Evolutionary conservation across 1,139 yeast genomes (phyloP).

Genomic region (Magnusiomyces fungicola): DNA sequence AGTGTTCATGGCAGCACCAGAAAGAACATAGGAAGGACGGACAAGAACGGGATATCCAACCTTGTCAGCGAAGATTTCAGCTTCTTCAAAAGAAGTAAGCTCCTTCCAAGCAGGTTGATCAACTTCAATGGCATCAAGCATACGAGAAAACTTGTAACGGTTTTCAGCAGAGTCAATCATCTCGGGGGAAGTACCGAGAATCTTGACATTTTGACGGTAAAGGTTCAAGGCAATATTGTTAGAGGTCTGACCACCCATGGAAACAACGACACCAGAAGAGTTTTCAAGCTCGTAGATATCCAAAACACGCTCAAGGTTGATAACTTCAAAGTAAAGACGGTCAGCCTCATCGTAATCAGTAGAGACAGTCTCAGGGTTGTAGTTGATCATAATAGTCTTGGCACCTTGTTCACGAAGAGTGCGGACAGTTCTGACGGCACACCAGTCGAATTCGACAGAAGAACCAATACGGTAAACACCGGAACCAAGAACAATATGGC

Average conservation of each 20-base stretch:
- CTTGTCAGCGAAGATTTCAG: constrained; percentile 72
- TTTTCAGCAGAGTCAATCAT: constrained; percentile 97
- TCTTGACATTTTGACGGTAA: constrained; percentile 67
- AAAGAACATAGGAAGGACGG: constrained; percentile 93
- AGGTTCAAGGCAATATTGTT: constrained; percentile 88
- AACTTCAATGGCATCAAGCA: constrained; percentile 81
- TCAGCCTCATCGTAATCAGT: constrained; percentile 98
- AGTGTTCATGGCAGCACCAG: constrained; percentile 99
- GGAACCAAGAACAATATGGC: constrained; percentile 92
- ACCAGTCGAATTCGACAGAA: constrained; percentile 98
- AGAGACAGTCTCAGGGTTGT: constrained; percentile 97
- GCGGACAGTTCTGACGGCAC: constrained; percentile 96
- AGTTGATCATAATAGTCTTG: constrained; percentile 92
- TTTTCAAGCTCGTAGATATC: constrained; percentile 92
- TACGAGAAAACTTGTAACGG: constrained; percentile 94
- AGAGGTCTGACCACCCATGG: constrained; percentile 97
- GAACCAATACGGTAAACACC: constrained; percentile 99
- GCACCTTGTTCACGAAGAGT: constrained; percentile 82
- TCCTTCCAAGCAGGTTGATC: constrained; percentile 99
- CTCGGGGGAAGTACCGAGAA: constrained; percentile 89
- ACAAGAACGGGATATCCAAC: constrained; percentile 95
- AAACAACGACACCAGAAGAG: constrained; percentile 85
- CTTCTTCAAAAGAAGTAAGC: constrained; percentile 76
- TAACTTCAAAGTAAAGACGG: constrained; percentile 90
- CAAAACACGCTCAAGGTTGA: constrained; percentile 91